Evolutionary conservation across 306 rosid genomes (phyloP).

Genomic region (Styphnolobium japonicum): DNA sequence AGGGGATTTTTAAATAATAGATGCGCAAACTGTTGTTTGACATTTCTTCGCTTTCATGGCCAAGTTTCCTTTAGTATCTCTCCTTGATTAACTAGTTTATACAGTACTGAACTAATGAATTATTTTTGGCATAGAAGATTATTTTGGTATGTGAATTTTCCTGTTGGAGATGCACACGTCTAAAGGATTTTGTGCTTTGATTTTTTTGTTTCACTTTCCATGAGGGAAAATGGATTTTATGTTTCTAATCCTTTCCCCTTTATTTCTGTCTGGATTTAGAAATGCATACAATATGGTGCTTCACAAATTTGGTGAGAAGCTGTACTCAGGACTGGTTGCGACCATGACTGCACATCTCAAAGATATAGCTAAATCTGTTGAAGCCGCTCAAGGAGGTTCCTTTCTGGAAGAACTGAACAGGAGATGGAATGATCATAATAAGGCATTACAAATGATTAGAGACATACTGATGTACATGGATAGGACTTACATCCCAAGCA

Average conservation of each 20-base stretch:
- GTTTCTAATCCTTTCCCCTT: constrained; percentile 10
- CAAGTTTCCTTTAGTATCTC: background rate
- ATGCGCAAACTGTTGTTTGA: background rate
- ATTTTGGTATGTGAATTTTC: constrained; percentile 2
- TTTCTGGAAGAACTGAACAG: constrained; percentile 86
- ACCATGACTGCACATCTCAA: constrained; percentile 86
- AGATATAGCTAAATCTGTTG: constrained; percentile 75
- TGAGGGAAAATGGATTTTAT: background rate
- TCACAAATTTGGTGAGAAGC: constrained; percentile 93
- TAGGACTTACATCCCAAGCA: constrained; percentile 85
- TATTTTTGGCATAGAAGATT: constrained; percentile 6
- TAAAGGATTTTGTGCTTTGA: background rate
- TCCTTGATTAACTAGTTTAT: background rate
- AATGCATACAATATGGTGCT: constrained; percentile 98
- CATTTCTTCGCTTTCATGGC: background rate
- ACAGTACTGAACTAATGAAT: background rate
- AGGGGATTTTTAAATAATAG: background rate
- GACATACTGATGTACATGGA: constrained; percentile 98
- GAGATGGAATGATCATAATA: constrained; percentile 89
- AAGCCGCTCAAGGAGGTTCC: constrained; percentile 83
- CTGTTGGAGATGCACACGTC: background rate
- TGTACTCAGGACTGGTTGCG: constrained; percentile 66
- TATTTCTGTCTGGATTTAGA: constrained; percentile 47
- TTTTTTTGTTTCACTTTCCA: background rate
- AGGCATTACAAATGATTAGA: constrained; percentile 87